Conservation (phyloP, 805 yeast genomes). For the Naumovozyma castellii region DNA sequence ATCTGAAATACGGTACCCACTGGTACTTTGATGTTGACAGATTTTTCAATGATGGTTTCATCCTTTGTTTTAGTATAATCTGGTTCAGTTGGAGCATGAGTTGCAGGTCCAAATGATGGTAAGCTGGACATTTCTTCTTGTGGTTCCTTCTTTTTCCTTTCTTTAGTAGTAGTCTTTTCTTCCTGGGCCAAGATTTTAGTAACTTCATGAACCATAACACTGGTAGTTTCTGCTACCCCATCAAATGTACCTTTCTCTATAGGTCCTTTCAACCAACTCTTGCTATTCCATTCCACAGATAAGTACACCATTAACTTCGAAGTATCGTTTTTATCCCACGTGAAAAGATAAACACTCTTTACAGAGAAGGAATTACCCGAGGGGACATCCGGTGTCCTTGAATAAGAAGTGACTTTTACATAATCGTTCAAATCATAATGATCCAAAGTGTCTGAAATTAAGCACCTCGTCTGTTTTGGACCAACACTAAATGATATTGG, state of each 20-base stretch:
- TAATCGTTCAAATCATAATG: slow-evolving; percentile 40
- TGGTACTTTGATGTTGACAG: slow-evolving; percentile 50
- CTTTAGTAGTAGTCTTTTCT: slow-evolving; percentile 1
- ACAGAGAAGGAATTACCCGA: slow-evolving; percentile 62
- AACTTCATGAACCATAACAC: slow-evolving; percentile 39
- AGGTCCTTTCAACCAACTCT: slow-evolving; percentile 69
- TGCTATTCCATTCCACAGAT: slow-evolving; percentile 59
- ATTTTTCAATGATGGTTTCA: slow-evolving; percentile 44
- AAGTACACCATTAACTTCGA: slow-evolving; percentile 49
- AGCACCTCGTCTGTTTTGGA: slow-evolving; percentile 65
- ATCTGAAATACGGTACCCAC: slow-evolving; percentile 52
- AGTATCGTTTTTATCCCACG: slow-evolving; percentile 53
- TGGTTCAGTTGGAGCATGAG: slow-evolving; percentile 40
- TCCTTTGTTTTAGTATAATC: slow-evolving; percentile 37
- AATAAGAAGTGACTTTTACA: slow-evolving; percentile 44
- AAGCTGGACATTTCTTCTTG: slow-evolving; percentile 13
- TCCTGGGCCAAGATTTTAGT: slow-evolving; percentile 24
- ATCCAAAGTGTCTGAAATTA: slow-evolving; percentile 50
- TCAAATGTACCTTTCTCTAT: slow-evolving; percentile 66
- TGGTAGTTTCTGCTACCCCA: slow-evolving; percentile 58
- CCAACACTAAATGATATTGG: slow-evolving; percentile 64
- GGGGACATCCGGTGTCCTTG: slow-evolving; percentile 78
- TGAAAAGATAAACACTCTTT: slow-evolving; percentile 44
- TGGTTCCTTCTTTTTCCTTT: slow-evolving; percentile 6
- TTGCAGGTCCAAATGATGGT: slow-evolving; percentile 31